Evolutionary conservation across 2,329 filamentous ascomycete genomes (phyloP), one percentile per base, ranked within the genome.

Genomic region (Colletotrichum cuscutae): DNA sequence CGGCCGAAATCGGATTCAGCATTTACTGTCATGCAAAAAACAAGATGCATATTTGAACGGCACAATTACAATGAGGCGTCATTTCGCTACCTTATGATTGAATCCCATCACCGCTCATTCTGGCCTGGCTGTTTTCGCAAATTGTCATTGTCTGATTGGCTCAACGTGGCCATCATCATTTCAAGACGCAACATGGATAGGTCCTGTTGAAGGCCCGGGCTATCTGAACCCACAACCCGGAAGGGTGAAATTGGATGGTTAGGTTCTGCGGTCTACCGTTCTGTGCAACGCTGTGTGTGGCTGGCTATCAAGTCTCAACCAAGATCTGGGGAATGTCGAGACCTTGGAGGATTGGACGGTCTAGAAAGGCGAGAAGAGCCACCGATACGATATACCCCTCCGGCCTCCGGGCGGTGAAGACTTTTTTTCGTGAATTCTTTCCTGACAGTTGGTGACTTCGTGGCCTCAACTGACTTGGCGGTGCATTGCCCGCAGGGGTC

Each of bases 391-490:
- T 26, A 26, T 32, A 62, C 24, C 52, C 52, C 5, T 5, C 28
- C 68, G 71, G 66, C 32, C 8, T 5, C 28, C 68, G 71, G 71
- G 71, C 71, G 66, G 71, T 73, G 71, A 73, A 70, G 71, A 73
- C 71, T 71, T 73, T 72, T 26, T 68, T 32, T 37, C n/a, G n/a
- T 9, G 19, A 26, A 26, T 5, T 15, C 24, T 24, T 24, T 71
- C 32, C 28, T 30, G 30, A 15, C 13, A 37, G 13, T 37, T 37
- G n/a, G 56, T 19, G 37, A 65, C 61, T 61, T 65, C 60, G 71
- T 73, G 71, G 71, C 71, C 71, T 73, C 66, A 70, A 65, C 71
- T 26, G 46, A 26, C 71, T 73, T 65, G 71, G 60, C 71, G 35
- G 15, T 12, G 54, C 61, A 28, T 58, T 37, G 42, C 56, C 42